Percentiles rank a stretch among this genome's conserved stretches.
phyloP scores from a whole-genome alignment of 2,329 filamentous ascomycete species.

The Colletotrichum tropicicola region DNA sequence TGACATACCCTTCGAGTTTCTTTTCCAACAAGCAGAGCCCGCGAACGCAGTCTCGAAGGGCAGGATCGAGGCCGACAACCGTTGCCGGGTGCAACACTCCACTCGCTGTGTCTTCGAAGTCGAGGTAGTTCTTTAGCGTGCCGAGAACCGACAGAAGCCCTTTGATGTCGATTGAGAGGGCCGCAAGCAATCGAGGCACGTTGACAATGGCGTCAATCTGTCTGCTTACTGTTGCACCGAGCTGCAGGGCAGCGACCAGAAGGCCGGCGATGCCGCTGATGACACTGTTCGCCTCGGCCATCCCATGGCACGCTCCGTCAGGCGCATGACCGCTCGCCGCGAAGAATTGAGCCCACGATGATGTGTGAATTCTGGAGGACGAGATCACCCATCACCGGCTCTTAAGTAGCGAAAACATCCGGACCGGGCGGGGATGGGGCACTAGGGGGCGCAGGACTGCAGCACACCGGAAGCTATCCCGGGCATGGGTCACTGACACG shows the following conservation, averaged over 20 bases:
- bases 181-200: not conserved
- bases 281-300: constrained; percentile 5
- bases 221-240: not conserved
- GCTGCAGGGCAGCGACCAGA: not conserved
- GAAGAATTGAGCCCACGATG: not conserved
- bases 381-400: not conserved
- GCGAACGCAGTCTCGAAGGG: not conserved
- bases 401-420: not conserved
- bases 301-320: not conserved
- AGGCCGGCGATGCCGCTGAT: constrained; percentile 11
- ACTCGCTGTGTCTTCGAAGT: constrained; percentile 1
- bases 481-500: not conserved
- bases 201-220: constrained; percentile 9
- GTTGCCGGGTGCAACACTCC: constrained; percentile 5
- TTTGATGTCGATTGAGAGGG: constrained; percentile 9
- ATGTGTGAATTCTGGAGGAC: not conserved
- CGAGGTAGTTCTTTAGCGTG: constrained; percentile 7
- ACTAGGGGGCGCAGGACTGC: not conserved
- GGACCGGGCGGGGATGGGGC: not conserved
- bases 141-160: constrained; percentile 1
- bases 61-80: not conserved
- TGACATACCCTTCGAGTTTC: not conserved
- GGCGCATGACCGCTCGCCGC: not conserved
- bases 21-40: not conserved
- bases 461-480: not conserved